Base-by-base conservation (phyloP, 306 rosid species). In the Hippophae gyantsensis region DNA sequence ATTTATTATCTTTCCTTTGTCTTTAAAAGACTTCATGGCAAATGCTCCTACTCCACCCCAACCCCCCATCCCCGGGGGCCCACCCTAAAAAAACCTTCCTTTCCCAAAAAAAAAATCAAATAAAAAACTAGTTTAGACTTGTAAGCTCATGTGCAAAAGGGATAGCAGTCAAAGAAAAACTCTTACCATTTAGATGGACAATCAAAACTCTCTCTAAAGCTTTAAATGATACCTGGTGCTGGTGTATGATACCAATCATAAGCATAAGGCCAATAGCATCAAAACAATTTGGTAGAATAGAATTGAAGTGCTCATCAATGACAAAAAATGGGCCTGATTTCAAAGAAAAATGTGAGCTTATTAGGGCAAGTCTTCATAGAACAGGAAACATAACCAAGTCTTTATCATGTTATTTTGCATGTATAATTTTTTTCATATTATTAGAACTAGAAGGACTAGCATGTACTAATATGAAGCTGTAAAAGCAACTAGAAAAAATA, bases 241-340 rank as follows among this genome's bases (percentile, higher is more conserved):
- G 92, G 72, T 78, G 87, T 78, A 89, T 82, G 61, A 89, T 86
- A 71, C 81, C 80, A 73, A 89, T 89, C 97, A 86, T 89, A 67
- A 89, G 89, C 95, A 89, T 84, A 57, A 89, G 74, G 60, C 97
- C 89, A 54, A 89, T 84, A 63, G 95, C 97, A 80, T 89, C 97
- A 57, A 83, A 86, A 78, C 89, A 86, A 76, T 86, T 89, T 62
- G 92, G 86, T 64, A 89, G 95, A 65, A 86, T 46, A 63, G 83
- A 68, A 62, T 69, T 78, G 74, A 89, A 84, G 69, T 89, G 93
- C 69, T 86, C 95, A 56, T 86, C 97, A 58, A 89, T 89, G 77
- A 80, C 95, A 57, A 86, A 77, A 76, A 89, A 82, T 49, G 97
- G 95, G 63, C 97, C 95, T 89, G 87, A 78, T 42, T 59, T 40